Base-by-base conservation (phyloP, 208 protist genomes). In the Trypanosoma boissoni region DNA sequence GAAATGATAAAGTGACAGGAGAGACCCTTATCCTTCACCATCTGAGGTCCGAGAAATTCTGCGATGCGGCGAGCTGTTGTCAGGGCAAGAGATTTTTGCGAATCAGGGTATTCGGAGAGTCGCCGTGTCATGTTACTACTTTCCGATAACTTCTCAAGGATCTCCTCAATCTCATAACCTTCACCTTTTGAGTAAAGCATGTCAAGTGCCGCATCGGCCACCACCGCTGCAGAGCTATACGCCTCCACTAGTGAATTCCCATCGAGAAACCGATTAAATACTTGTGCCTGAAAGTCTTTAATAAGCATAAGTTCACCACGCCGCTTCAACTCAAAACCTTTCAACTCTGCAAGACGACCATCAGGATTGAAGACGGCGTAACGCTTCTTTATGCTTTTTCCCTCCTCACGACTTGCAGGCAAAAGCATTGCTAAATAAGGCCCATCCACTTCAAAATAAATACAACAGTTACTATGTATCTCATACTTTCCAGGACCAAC, bases 311-410 rank as follows among this genome's bases (percentile, higher is more conserved):
- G 87, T 85, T 99, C 99, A n/a, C 99, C 99, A 62, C 99, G 87
- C 32, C 99, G 92, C 81, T 99, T 99, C n/a, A 99, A 72, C 83
- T 99, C 99, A 70, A 99, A 99, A 4, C 99, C 99, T 70, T 99
- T 99, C 2, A 99, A 84, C 78, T 99, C 99, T 10, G 97, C 95
- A n/a, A 99, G 75, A 26, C 70, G 57, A 21, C 97, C 96, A 59
- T 99, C 86, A 1, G 86, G 69, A 72, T 99, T 94, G 80, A 99
- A 99, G 5, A 99, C 99, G 27, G 98, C 99, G 82, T 99, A 99
- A 49, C 98, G 83, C 78, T 99, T 99, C 68, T 99, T 99, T 39
- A 99, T 96, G 46, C 71, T 80, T 78, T 98, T 98, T 36, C 98
- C 98, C 71, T 99, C 98, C 60, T 99, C 98, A 29, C 93, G 95